Conservation (phyloP, 805 yeast species). For the Metschnikowia bowlesiae region DNA sequence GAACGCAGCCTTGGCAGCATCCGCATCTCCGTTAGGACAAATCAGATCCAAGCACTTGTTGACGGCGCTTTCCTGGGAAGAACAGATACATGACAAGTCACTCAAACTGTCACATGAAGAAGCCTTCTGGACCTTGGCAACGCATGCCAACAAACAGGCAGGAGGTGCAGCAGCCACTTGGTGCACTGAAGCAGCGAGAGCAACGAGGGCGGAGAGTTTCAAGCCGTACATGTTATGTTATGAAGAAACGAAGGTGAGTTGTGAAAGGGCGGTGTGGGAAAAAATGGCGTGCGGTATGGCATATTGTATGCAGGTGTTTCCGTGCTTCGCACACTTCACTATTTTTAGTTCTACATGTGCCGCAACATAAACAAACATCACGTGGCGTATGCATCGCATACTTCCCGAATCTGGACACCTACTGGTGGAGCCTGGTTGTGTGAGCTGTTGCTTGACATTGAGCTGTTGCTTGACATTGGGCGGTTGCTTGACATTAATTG, state of each 20-base stretch:
- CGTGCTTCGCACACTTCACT: slow-evolving; percentile 5
- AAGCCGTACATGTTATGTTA: slow-evolving; percentile 11
- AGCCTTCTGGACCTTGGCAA: slow-evolving; percentile 60
- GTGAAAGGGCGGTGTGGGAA: slow-evolving; percentile 3
- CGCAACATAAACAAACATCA: slow-evolving; percentile 10
- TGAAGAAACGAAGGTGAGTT: not conserved
- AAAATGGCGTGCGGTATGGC: not conserved
- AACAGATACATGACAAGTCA: slow-evolving; percentile 67
- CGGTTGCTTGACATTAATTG: too few species aligned
- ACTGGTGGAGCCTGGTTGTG: too few species aligned
- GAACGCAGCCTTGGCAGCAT: slow-evolving; percentile 58
- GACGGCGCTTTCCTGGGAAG: slow-evolving; percentile 48
- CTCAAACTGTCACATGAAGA: slow-evolving; percentile 54
- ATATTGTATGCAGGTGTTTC: slow-evolving; percentile 4
- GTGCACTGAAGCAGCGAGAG: slow-evolving; percentile 39
- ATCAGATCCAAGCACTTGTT: slow-evolving; percentile 57
- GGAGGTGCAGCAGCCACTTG: slow-evolving; percentile 72
- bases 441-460: too few species aligned
- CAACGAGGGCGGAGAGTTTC: slow-evolving; percentile 17
- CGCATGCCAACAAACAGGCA: slow-evolving; percentile 89
- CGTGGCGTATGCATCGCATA: not conserved
- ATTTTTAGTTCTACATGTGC: slow-evolving; percentile 2
- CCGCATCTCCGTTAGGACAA: slow-evolving; percentile 65
- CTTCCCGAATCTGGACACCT: not conserved
- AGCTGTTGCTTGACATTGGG: too few species aligned